Percentiles rank a stretch among this genome's conserved stretches.
phyloP scores from a whole-genome alignment of 805 yeast species.

The Metschnikowia picachoensis region DNA sequence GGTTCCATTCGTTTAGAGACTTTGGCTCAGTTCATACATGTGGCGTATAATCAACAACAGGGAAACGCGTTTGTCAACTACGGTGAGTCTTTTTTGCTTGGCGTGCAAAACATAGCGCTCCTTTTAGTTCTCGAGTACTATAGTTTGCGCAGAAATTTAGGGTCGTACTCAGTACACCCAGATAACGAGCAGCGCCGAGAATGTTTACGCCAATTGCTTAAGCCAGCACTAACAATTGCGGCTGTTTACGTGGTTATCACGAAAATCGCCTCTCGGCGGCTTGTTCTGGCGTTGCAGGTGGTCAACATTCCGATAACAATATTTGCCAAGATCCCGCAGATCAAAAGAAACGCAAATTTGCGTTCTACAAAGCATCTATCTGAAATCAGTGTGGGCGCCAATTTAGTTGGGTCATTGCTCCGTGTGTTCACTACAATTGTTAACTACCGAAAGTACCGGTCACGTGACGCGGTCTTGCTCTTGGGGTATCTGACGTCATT shows the following conservation, averaged over 20 bases:
- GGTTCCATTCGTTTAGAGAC: conserved; percentile 36
- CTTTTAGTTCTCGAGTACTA: conserved; percentile 35
- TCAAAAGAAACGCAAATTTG: conserved; percentile 30
- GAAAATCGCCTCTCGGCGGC: conserved; percentile 28
- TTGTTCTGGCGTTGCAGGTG: conserved; percentile 31
- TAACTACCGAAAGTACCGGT: conserved; percentile 23
- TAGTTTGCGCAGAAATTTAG: conserved; percentile 21
- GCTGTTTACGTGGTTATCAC: conserved; percentile 28
- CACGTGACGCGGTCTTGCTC: conserved; percentile 32
- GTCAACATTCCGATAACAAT: conserved; percentile 37
- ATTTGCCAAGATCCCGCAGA: conserved; percentile 39
- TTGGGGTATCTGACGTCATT: conserved; percentile 37
- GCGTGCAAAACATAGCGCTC: conserved; percentile 36
- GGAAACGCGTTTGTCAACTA: conserved; percentile 34
- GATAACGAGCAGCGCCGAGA: conserved; percentile 19
- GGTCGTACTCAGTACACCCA: conserved; percentile 11
- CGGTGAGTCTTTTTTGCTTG: conserved; percentile 39
- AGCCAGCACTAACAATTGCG: conserved; percentile 26
- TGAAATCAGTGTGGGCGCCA: conserved; percentile 38
- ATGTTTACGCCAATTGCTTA: conserved; percentile 17
- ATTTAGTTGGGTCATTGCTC: conserved; percentile 35
- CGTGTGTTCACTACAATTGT: conserved; percentile 40
- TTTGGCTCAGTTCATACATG: conserved; percentile 35
- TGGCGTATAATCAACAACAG: conserved; percentile 34
- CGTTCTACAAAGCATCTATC: conserved; percentile 37